These are phyloP conservation scores for Penicillium hesseltinei DNA, from an alignment of 2,329 filamentous ascomycete species.

Conservation along the genomic window DNA sequence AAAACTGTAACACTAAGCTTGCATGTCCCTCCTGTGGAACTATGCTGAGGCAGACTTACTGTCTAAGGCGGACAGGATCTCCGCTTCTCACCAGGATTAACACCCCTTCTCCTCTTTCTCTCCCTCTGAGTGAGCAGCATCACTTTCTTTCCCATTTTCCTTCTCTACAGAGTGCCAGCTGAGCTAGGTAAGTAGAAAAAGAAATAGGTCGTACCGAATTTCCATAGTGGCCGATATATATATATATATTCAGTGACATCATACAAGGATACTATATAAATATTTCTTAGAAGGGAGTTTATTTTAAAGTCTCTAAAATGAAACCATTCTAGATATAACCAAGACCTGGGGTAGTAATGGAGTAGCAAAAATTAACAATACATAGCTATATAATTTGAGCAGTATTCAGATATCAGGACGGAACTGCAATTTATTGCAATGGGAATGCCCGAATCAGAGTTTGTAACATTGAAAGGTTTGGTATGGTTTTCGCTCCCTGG, in stretches of 20 bases:
- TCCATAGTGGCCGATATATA: background rate
- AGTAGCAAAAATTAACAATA: no score
- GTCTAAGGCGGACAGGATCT: background rate
- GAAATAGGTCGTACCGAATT: background rate
- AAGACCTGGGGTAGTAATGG: no score
- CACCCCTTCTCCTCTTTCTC: background rate
- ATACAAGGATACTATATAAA: background rate
- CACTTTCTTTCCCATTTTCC: background rate
- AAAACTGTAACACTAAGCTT: background rate
- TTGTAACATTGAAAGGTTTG: background rate
- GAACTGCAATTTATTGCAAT: background rate
- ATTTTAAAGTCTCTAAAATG: background rate
- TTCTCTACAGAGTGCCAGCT: background rate
- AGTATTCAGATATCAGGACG: no score
- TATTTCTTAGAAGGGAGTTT: background rate
- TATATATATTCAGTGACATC: background rate
- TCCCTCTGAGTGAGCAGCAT: background rate
- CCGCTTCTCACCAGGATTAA: background rate
- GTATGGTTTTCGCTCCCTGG: background rate
- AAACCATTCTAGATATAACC: no score
- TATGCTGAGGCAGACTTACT: background rate
- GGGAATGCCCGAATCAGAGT: background rate
- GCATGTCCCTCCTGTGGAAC: no score
- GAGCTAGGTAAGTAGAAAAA: background rate
- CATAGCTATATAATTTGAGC: background rate